These are phyloP conservation scores for Ascochyta koolunga DNA, from an alignment of 2,329 filamentous ascomycete species.

Conservation along the genomic window DNA sequence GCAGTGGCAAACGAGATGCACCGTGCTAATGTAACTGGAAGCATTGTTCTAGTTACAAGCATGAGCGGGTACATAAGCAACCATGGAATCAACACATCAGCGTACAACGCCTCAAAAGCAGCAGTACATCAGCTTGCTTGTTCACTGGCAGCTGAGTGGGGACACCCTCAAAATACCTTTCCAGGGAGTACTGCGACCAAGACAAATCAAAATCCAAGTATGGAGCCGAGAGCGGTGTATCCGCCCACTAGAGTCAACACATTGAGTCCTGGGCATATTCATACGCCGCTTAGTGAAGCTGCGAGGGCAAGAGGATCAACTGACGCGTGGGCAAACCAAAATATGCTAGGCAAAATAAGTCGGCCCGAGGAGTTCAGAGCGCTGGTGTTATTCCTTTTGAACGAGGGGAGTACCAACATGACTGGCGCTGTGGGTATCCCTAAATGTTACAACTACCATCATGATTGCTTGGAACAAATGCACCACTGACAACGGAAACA, in stretches of 20 bases:
- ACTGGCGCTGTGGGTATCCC: slow-evolving; percentile 51
- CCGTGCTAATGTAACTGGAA: slow-evolving; percentile 35
- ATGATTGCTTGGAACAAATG: neutral
- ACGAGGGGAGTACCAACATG: slow-evolving; percentile 65
- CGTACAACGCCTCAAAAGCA: slow-evolving; percentile 62
- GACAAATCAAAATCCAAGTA: slow-evolving; percentile 25
- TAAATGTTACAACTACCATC: too few relatives aligned
- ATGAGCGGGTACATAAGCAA: slow-evolving; percentile 47
- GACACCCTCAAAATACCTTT: slow-evolving; percentile 49
- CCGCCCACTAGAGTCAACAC: slow-evolving; percentile 59
- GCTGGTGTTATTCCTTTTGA: slow-evolving; percentile 39
- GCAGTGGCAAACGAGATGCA: slow-evolving; percentile 44
- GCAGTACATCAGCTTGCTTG: slow-evolving; percentile 60
- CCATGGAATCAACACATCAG: slow-evolving; percentile 50
- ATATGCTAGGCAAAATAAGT: slow-evolving; percentile 45
- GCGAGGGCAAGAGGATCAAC: slow-evolving; percentile 40
- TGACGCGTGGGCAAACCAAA: slow-evolving; percentile 39
- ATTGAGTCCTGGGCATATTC: slow-evolving; percentile 60
- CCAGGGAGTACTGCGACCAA: slow-evolving; percentile 32
- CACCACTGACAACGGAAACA: slow-evolving; percentile 3
- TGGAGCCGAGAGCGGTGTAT: slow-evolving; percentile 25
- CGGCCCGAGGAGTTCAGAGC: slow-evolving; percentile 36
- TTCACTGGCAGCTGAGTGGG: slow-evolving; percentile 59
- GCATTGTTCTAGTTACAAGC: slow-evolving; percentile 48
- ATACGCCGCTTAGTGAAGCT: slow-evolving; percentile 50